Evolutionary conservation across 805 yeast species (phyloP).

Genomic region (Hanseniaspora nectarophila): DNA sequence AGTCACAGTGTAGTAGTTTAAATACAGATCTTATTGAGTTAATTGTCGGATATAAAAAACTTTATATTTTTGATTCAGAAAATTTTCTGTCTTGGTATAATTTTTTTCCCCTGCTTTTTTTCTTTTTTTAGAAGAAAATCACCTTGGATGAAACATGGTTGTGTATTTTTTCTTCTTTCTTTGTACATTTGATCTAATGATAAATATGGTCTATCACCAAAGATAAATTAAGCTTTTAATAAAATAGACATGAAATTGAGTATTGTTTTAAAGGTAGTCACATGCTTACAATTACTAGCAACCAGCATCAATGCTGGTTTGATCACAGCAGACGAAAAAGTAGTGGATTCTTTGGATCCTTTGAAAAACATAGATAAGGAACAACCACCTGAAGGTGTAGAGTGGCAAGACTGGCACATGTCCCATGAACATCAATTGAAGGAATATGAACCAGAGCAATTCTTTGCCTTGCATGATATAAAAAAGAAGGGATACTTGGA

Average conservation of each 20-base stretch:
- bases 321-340: slow-evolving; percentile 5
- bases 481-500: slow-evolving; percentile 46
- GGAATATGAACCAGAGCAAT: slow-evolving; percentile 57
- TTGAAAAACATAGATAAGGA: slow-evolving; percentile 29
- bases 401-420: slow-evolving; percentile 89
- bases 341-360: slow-evolving; percentile 16
- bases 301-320: not conserved
- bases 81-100: too few relatives aligned
- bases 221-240: too few relatives aligned
- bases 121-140: too few relatives aligned
- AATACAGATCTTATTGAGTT: too few relatives aligned
- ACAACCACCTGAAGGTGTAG: slow-evolving; percentile 39
- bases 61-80: too few relatives aligned
- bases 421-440: slow-evolving; percentile 72
- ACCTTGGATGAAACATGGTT: too few relatives aligned
- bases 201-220: too few relatives aligned
- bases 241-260: not conserved
- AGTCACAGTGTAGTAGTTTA: too few relatives aligned
- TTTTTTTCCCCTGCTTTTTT: too few relatives aligned
- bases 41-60: too few relatives aligned
- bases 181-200: not conserved
- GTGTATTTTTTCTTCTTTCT: too few relatives aligned
- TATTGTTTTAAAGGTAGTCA: not conserved
- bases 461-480: slow-evolving; percentile 72
- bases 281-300: not conserved